Percentiles rank a stretch among this genome's conserved stretches.
phyloP scores from a whole-genome alignment of 169 alveolate species.

The Eimeria falciformis region DNA sequence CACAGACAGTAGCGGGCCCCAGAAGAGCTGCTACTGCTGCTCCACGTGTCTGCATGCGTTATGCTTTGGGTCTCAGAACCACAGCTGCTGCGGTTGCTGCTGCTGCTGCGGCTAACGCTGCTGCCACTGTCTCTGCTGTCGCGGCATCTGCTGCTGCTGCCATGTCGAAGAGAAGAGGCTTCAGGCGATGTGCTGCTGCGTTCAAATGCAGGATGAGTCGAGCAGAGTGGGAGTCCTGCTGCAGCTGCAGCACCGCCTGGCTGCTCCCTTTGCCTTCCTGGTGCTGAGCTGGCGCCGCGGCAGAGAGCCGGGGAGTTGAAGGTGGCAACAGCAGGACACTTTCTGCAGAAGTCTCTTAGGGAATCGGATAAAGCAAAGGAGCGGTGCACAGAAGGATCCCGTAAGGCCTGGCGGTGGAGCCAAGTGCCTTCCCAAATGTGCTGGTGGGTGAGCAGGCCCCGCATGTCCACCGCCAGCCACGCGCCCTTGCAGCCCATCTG shows the following conservation, averaged over 20 bases:
- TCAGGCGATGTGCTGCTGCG: too few relatives aligned
- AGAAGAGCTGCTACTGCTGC: not conserved
- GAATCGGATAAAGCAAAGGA: not conserved
- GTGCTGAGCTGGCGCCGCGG: not conserved
- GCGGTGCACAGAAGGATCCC: not conserved
- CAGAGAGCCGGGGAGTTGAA: not conserved
- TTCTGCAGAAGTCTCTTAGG: not conserved
- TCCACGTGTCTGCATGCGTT: not conserved
- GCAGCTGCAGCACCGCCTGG: not conserved
- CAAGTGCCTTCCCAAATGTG: slow-evolving; percentile 51
- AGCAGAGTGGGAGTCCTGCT: not conserved
- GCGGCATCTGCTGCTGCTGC: not conserved
- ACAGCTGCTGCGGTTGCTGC: too few relatives aligned
- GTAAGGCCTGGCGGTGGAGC: not conserved
- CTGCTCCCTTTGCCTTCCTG: not conserved
- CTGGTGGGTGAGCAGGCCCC: slow-evolving; percentile 12
- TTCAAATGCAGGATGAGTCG: too few relatives aligned
- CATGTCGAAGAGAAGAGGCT: too few relatives aligned
- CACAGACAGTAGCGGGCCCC: slow-evolving; percentile 4
- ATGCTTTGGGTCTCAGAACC: too few relatives aligned
- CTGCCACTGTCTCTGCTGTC: too few relatives aligned
- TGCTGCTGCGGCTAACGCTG: too few relatives aligned
- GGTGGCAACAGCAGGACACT: not conserved
- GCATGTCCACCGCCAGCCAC: slow-evolving; percentile 34
- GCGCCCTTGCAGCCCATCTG: not conserved